A percentile compares a stretch with the other conserved stretches of the same genome.
phyloP scores from a whole-genome alignment of 257 asterid species.

The Penstemon davidsonii region DNA sequence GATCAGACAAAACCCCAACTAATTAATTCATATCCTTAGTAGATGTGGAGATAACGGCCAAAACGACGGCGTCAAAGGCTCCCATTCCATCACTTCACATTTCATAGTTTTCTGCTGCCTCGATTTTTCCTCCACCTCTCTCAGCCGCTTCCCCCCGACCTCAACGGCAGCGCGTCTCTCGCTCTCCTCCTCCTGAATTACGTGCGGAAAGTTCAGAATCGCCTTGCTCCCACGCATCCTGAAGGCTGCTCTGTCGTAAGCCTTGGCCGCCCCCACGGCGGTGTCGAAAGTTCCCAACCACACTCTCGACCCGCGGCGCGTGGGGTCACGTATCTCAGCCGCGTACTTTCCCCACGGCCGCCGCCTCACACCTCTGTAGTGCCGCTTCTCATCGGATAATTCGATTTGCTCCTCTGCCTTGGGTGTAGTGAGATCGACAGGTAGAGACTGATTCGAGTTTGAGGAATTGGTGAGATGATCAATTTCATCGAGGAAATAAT shows the following conservation, averaged over 20 bases:
- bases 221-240: conserved; percentile 71
- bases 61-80: conserved; percentile 47
- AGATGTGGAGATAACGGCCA: conserved; percentile 33
- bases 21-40: background rate
- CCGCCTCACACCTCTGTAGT: too few relatives aligned
- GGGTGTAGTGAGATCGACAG: background rate
- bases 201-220: conserved; percentile 63
- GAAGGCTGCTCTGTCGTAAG: conserved; percentile 66
- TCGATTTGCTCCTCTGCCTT: too few relatives aligned
- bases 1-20: too few relatives aligned
- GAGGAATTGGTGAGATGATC: background rate
- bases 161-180: conserved; percentile 25
- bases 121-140: background rate
- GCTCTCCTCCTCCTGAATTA: conserved; percentile 35
- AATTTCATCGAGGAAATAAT: background rate
- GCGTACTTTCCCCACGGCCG: too few relatives aligned
- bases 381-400: too few relatives aligned
- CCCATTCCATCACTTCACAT: conserved; percentile 18
- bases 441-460: background rate
- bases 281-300: conserved; percentile 54
- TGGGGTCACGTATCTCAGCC: background rate
- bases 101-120: background rate
- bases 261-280: conserved; percentile 59
- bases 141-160: too few relatives aligned
- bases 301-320: background rate